These are phyloP conservation scores for Suhomyces chickasaworum DNA, from an alignment of 1,139 yeast genomes.

Conservation along the genomic window DNA sequence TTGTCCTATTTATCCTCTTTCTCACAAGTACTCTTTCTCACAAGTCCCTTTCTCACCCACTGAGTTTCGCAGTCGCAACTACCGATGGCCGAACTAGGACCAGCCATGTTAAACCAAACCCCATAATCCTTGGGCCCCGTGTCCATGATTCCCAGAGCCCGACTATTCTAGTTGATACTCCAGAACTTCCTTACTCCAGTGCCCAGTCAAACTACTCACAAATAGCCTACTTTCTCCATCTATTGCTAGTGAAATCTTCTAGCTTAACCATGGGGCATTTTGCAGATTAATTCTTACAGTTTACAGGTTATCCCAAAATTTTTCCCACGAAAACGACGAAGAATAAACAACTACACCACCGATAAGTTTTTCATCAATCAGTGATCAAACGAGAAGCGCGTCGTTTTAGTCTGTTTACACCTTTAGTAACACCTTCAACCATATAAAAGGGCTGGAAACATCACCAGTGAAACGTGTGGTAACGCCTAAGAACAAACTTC, in stretches of 20 bases:
- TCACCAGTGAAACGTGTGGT: constrained; percentile 1
- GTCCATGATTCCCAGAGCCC: too few species aligned
- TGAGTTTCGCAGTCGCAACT: background rate
- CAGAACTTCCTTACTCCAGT: too few species aligned
- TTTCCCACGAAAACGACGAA: constrained; percentile 12
- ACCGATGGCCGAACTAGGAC: background rate
- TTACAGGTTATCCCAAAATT: constrained; percentile 15
- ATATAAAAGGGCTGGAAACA: background rate
- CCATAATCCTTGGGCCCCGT: too few species aligned
- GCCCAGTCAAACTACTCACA: too few species aligned
- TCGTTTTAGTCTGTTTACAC: constrained; percentile 1
- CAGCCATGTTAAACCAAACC: background rate
- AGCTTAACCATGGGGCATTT: background rate
- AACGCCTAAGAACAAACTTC: background rate
- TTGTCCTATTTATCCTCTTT: too few species aligned
- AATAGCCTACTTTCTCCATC: background rate
- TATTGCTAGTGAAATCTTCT: too few species aligned
- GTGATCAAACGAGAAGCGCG: constrained; percentile 12
- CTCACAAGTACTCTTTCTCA: too few species aligned
- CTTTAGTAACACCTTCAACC: constrained; percentile 1
- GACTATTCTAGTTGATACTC: too few species aligned
- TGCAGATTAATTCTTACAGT: constrained; percentile 11
- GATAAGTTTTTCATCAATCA: constrained; percentile 11
- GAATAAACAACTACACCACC: constrained; percentile 11
- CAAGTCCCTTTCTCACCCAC: background rate